These are phyloP conservation scores for Mikania micrantha DNA, from an alignment of 129 eudicot genomes.

Conservation along the genomic window DNA sequence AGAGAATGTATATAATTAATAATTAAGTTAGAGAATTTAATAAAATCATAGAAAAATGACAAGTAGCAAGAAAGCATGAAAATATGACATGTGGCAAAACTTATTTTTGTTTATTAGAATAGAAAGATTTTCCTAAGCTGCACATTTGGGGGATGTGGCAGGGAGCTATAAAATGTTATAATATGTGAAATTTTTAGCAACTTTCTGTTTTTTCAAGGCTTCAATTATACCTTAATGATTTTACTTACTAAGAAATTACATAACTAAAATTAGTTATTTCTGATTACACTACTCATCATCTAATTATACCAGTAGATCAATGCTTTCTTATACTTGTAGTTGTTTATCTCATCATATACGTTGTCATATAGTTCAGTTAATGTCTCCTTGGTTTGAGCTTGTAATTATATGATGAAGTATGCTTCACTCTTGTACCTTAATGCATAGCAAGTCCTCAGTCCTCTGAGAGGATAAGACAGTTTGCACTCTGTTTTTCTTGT, in stretches of 20 bases:
- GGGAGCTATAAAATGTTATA: not conserved
- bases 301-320: not conserved
- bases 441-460: not conserved
- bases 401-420: not conserved
- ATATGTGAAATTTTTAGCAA: not conserved
- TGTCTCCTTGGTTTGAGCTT: not conserved
- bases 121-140: not conserved
- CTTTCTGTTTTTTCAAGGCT: not conserved
- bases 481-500: too few species aligned
- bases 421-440: not conserved
- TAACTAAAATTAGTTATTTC: not conserved
- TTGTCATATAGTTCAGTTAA: not conserved
- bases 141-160: not conserved
- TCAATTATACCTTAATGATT: not conserved
- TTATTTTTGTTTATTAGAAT: too few species aligned
- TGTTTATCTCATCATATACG: conserved; percentile 1
- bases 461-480: too few species aligned
- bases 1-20: too few species aligned
- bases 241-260: not conserved
- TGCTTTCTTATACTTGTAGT: not conserved
- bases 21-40: too few species aligned
- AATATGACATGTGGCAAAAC: too few species aligned
- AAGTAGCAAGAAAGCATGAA: too few species aligned
- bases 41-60: too few species aligned
- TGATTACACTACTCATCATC: conserved; percentile 8